Conservation (phyloP, 495 filamentous ascomycete species). For the Neurospora intermedia region DNA sequence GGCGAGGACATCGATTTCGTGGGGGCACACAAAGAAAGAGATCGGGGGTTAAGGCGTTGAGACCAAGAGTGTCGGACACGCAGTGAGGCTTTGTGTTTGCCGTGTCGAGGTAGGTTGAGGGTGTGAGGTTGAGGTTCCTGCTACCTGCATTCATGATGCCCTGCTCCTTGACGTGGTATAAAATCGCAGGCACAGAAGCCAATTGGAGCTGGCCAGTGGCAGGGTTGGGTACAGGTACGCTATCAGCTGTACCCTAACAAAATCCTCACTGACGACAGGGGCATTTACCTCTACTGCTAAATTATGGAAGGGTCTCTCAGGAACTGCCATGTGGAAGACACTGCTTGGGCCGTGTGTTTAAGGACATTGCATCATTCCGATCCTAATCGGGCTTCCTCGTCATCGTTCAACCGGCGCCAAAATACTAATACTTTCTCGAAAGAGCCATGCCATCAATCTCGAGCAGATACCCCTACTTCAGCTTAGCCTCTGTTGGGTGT, state of each 20-base stretch:
- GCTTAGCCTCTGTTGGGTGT: not conserved
- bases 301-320: not conserved
- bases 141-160: not conserved
- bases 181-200: not conserved
- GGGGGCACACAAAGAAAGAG: not conserved
- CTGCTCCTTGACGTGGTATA: not conserved
- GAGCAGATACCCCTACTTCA: not conserved
- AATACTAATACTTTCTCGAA: not conserved
- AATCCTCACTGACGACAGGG: not conserved
- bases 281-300: not conserved
- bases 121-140: not conserved
- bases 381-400: not conserved
- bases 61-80: not conserved
- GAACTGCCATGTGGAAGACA: not conserved
- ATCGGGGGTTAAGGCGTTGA: not conserved
- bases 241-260: not conserved
- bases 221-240: not conserved
- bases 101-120: not conserved
- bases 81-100: not conserved
- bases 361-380: not conserved
- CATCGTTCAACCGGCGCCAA: not conserved
- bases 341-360: not conserved
- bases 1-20: not conserved
- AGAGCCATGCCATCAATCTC: not conserved
- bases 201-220: not conserved